Evolutionary conservation across 306 rosid genomes (phyloP).

Genomic region (barrel medic (Medicago truncatula)): MtrunA17r5.0-ANR NC_053049.1:38423001-38423500

Average conservation of each 20-base stretch:
- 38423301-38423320: constrained; percentile 89
- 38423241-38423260: constrained; percentile 80
- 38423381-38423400: constrained; percentile 63
- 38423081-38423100: constrained; percentile 54
- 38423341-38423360: constrained; percentile 60
- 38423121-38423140: constrained; percentile 63
- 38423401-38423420: constrained; percentile 88
- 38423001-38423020: constrained; percentile 70
- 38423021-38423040: constrained; percentile 64
- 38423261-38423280: constrained; percentile 80
- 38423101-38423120: constrained; percentile 44
- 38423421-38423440: constrained; percentile 84
- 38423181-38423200: constrained; percentile 72
- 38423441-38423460: constrained; percentile 72
- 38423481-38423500: constrained; percentile 76
- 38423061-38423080: constrained; percentile 70
- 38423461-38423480: constrained; percentile 81
- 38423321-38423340: constrained; percentile 98
- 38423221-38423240: constrained; percentile 86
- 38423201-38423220: constrained; percentile 83
- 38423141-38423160: constrained; percentile 52
- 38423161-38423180: constrained; percentile 44
- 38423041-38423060: constrained; percentile 84
- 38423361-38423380: constrained; percentile 59
- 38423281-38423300: constrained; percentile 81